phyloP scores from a whole-genome alignment of 1,284 basidiomycete genomes.

The Paramarasmius palmivorus region DNA sequence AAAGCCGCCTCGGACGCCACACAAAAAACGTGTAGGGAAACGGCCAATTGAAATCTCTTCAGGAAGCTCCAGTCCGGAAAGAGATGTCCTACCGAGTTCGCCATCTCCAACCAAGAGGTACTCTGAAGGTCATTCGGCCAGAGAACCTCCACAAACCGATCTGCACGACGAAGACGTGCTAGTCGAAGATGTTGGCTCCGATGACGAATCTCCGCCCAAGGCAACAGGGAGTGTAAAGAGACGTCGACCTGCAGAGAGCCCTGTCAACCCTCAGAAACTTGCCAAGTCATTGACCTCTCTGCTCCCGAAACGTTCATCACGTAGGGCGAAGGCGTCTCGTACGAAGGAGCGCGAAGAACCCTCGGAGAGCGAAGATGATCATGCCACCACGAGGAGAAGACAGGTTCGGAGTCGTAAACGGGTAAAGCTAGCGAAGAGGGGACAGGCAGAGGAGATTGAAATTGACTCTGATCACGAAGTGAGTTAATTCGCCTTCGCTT shows the following conservation, averaged over 20 bases:
- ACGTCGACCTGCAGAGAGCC: background rate
- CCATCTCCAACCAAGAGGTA: slow-evolving; percentile 33
- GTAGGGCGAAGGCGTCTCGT: background rate
- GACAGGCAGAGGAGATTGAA: slow-evolving; percentile 10
- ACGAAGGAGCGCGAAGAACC: background rate
- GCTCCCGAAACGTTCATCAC: background rate
- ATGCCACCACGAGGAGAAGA: background rate
- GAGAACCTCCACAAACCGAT: background rate
- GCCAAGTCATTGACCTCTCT: slow-evolving; percentile 3
- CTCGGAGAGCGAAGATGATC: background rate
- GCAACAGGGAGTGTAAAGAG: background rate
- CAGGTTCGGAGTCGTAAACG: background rate
- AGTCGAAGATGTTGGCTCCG: background rate
- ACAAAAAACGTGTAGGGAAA: slow-evolving; percentile 26
- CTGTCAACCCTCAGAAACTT: background rate
- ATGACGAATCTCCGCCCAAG: background rate
- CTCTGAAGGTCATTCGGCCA: background rate
- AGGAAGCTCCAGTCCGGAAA: slow-evolving; percentile 14
- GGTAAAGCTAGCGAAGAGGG: background rate
- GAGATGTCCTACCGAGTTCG: slow-evolving; percentile 26
- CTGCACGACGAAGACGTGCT: background rate
- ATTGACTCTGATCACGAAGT: too few relatives aligned
- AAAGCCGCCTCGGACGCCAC: slow-evolving; percentile 32
- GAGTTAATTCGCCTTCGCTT: too few relatives aligned
- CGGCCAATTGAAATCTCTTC: background rate